These are phyloP conservation scores for Trypanosoma scelopori DNA, from an alignment of 208 protist species.

Conservation along the genomic window DNA sequence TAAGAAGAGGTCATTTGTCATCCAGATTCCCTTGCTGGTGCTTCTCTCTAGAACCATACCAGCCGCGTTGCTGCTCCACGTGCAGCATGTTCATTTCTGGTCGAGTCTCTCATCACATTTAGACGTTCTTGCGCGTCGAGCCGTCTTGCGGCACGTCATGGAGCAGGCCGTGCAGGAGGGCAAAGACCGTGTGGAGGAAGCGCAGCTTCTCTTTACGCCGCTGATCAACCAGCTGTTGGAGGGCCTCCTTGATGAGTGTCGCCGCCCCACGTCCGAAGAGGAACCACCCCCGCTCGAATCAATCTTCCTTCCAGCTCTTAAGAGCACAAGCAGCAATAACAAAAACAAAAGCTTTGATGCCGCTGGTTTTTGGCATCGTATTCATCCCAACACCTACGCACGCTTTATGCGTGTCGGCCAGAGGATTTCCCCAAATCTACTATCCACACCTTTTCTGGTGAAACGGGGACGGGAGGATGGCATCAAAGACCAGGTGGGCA, in stretches of 20 bases:
- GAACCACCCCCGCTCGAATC: not conserved
- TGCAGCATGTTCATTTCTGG: constrained; percentile 22
- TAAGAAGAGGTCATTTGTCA: not conserved
- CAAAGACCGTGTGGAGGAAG: not conserved
- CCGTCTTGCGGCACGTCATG: constrained; percentile 20
- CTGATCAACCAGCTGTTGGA: constrained; percentile 26
- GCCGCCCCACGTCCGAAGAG: not conserved
- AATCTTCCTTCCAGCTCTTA: not conserved
- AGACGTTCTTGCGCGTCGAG: not conserved
- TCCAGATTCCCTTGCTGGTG: constrained; percentile 21
- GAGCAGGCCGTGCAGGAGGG: constrained; percentile 13
- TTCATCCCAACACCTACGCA: not conserved
- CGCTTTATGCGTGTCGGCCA: constrained; percentile 12
- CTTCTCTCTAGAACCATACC: constrained; percentile 19
- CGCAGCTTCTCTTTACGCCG: constrained; percentile 22
- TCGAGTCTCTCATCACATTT: not conserved
- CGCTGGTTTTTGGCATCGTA: not conserved
- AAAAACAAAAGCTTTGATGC: not conserved
- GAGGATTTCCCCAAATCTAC: not conserved
- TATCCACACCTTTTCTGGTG: not conserved
- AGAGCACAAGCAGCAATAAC: not conserved
- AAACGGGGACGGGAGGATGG: constrained; percentile 1
- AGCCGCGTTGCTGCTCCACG: not conserved
- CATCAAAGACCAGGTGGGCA: not conserved
- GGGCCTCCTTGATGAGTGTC: constrained; percentile 2